Percentiles rank a stretch among this genome's conserved stretches.
phyloP scores from a whole-genome alignment of 805 yeast species.

The Wickerhamomyces strasburgensis region DNA sequence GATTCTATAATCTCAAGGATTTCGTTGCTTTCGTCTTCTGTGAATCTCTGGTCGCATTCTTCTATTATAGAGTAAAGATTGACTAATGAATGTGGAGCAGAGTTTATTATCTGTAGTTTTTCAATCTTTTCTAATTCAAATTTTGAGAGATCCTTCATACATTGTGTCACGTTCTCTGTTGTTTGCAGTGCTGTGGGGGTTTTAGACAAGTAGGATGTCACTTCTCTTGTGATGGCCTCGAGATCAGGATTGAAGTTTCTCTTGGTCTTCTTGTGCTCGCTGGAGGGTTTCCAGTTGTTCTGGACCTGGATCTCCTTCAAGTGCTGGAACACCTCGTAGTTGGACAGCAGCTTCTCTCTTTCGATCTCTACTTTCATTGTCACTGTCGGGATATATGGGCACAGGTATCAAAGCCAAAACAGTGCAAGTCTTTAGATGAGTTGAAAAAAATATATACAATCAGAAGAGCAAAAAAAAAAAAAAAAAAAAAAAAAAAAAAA shows the following conservation, averaged over 20 bases:
- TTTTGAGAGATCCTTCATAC: constrained; percentile 27
- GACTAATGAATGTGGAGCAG: constrained; percentile 76
- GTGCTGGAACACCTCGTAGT: constrained; percentile 51
- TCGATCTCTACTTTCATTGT: constrained; percentile 34
- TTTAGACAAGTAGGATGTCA: constrained; percentile 19
- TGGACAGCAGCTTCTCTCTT: constrained; percentile 51
- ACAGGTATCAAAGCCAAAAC: no score
- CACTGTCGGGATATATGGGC: no score
- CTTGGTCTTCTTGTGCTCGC: constrained; percentile 20
- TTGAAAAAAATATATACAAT: no score
- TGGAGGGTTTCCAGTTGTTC: constrained; percentile 28
- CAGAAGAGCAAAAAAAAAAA: no score
- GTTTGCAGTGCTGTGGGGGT: constrained; percentile 21
- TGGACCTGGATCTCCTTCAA: constrained; percentile 37
- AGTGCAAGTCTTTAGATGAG: no score
- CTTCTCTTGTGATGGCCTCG: constrained; percentile 31
- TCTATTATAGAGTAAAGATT: constrained; percentile 76
- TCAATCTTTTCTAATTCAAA: constrained; percentile 75
- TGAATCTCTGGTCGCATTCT: constrained; percentile 85
- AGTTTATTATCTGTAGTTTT: constrained; percentile 74
- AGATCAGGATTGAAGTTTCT: constrained; percentile 30
- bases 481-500: no score
- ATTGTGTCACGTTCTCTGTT: constrained; percentile 23
- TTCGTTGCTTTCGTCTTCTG: constrained; percentile 57
- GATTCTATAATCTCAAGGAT: constrained; percentile 53